Evolutionary conservation across 768 basidiomycete genomes (phyloP).

Genomic region (Mycena floridula): DNA sequence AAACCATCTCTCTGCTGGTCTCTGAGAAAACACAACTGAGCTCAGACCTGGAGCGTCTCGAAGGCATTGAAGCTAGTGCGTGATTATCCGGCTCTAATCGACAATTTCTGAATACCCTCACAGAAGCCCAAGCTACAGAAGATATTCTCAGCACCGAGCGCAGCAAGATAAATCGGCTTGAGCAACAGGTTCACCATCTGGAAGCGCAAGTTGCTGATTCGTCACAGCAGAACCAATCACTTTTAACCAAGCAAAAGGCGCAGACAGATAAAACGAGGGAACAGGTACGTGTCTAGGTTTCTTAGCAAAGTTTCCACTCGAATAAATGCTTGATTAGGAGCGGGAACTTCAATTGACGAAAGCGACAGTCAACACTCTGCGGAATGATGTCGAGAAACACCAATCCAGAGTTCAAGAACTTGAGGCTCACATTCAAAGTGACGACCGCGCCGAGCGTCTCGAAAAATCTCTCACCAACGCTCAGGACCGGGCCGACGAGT

Average conservation of each 20-base stretch:
- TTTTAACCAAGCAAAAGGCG: slow-evolving; percentile 48
- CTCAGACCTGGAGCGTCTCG: slow-evolving; percentile 51
- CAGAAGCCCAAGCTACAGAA: slow-evolving; percentile 41
- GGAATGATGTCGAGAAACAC: slow-evolving; percentile 45
- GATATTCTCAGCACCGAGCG: slow-evolving; percentile 37
- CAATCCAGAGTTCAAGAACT: slow-evolving; percentile 61
- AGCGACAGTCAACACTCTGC: slow-evolving; percentile 45
- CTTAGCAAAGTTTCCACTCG: not conserved
- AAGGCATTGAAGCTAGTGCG: slow-evolving; percentile 57
- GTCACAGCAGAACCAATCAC: slow-evolving; percentile 31
- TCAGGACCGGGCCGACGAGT: slow-evolving; percentile 76
- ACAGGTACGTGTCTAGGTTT: slow-evolving; percentile 29
- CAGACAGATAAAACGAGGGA: slow-evolving; percentile 48
- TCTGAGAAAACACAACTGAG: slow-evolving; percentile 61
- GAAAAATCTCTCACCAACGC: slow-evolving; percentile 71
- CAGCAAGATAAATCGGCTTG: slow-evolving; percentile 29
- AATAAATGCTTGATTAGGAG: slow-evolving; percentile 47
- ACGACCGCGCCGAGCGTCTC: slow-evolving; percentile 72
- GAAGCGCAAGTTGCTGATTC: slow-evolving; percentile 32
- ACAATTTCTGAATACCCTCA: slow-evolving; percentile 2
- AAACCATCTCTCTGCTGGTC: slow-evolving; percentile 73
- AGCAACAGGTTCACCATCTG: slow-evolving; percentile 35
- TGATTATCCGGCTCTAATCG: slow-evolving; percentile 3
- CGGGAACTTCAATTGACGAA: slow-evolving; percentile 67
- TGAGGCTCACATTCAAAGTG: slow-evolving; percentile 77